phyloP scores from a whole-genome alignment of 23 red algal genomes.

The Pyropia yezoensis region DNA sequence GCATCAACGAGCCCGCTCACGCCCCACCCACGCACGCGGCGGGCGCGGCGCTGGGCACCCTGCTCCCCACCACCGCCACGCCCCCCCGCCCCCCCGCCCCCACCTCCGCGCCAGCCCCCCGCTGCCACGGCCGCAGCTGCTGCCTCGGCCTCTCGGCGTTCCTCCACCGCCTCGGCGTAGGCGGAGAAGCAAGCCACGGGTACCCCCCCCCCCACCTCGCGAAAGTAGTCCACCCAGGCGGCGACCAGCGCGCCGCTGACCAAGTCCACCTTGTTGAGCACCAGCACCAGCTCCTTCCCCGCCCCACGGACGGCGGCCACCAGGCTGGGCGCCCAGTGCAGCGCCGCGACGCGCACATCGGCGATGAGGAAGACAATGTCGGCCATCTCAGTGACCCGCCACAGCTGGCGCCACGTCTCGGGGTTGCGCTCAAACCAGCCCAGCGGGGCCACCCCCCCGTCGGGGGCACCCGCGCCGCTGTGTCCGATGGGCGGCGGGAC shows the following conservation, averaged over 20 bases:
- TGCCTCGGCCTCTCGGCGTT: too few relatives aligned
- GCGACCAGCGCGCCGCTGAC: slow-evolving; percentile 22
- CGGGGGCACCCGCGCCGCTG: not conserved
- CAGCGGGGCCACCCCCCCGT: slow-evolving; percentile 8
- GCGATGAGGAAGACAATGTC: slow-evolving; percentile 80
- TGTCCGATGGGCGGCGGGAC: too few relatives aligned
- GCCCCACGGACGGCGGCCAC: slow-evolving; percentile 45
- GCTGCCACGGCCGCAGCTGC: too few relatives aligned
- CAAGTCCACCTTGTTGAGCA: slow-evolving; percentile 93
- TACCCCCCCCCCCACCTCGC: slow-evolving; percentile 15
- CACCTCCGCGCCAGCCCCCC: too few relatives aligned
- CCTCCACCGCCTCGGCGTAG: too few relatives aligned
- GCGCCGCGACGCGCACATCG: slow-evolving; percentile 75
- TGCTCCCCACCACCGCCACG: too few relatives aligned
- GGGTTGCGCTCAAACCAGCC: slow-evolving; percentile 88
- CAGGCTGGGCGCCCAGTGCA: slow-evolving; percentile 71
- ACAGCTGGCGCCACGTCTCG: slow-evolving; percentile 95
- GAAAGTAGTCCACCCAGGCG: slow-evolving; percentile 82
- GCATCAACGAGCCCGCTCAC: too few relatives aligned
- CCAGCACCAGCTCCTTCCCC: slow-evolving; percentile 61
- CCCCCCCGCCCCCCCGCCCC: too few relatives aligned
- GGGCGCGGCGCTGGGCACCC: too few relatives aligned
- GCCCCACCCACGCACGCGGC: too few relatives aligned
- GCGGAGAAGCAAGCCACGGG: slow-evolving; percentile 38
- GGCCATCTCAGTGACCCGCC: slow-evolving; percentile 84